Percentiles rank a stretch among this genome's conserved stretches.
Evolutionary conservation across 1,284 basidiomycete species (phyloP).

Genomic region (Pseudomicrostroma phylloplanum): DNA sequence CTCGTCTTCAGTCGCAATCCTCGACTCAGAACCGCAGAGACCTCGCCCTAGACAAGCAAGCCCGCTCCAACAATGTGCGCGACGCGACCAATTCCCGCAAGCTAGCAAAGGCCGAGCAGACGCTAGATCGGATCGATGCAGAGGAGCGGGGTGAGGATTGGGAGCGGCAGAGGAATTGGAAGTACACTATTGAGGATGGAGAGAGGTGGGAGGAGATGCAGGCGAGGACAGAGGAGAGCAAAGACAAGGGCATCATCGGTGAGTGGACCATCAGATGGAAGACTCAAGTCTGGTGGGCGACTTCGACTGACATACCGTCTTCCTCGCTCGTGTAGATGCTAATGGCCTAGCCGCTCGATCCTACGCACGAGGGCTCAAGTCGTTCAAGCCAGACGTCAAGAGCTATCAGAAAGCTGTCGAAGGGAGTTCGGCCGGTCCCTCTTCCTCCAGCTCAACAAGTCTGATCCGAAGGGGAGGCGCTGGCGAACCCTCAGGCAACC

Average conservation of each 20-base stretch:
- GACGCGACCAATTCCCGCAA: conserved; percentile 23
- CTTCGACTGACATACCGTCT: neutral
- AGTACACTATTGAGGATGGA: conserved; percentile 88
- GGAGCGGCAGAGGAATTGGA: conserved; percentile 78
- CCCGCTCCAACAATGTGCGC: conserved; percentile 3
- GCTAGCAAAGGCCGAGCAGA: conserved; percentile 65
- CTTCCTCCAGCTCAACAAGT: no score
- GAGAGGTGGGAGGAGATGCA: conserved; percentile 86
- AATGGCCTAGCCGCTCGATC: conserved; percentile 76
- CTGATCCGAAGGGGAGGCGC: neutral
- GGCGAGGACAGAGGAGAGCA: conserved; percentile 66
- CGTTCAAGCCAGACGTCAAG: conserved; percentile 75
- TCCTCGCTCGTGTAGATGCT: conserved; percentile 61
- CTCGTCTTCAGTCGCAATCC: conserved; percentile 19
- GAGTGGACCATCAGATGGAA: neutral
- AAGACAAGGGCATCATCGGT: conserved; percentile 71
- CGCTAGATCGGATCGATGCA: conserved; percentile 78
- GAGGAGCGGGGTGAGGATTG: conserved; percentile 71
- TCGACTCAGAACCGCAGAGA: conserved; percentile 32
- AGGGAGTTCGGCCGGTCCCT: conserved; percentile 57
- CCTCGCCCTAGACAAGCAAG: conserved; percentile 19
- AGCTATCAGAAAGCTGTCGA: conserved; percentile 73
- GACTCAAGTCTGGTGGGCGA: neutral
- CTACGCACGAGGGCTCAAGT: conserved; percentile 83
- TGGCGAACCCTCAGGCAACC: neutral